phyloP scores from a whole-genome alignment of 331 rosid species.

The Cucumis variabilis region DNA sequence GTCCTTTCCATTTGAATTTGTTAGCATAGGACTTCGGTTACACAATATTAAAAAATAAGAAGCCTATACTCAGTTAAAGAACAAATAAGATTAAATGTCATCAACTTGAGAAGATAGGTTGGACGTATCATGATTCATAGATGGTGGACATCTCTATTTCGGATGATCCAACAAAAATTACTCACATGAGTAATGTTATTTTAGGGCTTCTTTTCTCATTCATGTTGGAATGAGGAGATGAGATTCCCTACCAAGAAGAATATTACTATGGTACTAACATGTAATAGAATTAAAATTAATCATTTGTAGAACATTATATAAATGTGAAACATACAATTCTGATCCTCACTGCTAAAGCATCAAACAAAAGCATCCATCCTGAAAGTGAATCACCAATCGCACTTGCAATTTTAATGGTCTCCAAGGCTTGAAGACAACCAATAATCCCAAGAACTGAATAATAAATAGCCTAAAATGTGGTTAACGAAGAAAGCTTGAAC shows the following conservation, averaged over 20 bases:
- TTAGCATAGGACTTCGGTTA: too few species aligned
- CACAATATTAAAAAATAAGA: too few species aligned
- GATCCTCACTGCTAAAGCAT: constrained; percentile 79
- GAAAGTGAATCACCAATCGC: constrained; percentile 86
- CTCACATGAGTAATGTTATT: neutral
- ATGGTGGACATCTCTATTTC: neutral
- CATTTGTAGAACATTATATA: neutral
- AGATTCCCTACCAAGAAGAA: neutral
- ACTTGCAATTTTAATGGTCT: constrained; percentile 91
- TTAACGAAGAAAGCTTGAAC: constrained; percentile 27
- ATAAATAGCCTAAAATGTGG: constrained; percentile 31
- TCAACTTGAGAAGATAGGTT: neutral
- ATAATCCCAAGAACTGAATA: constrained; percentile 95
- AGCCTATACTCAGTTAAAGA: too few species aligned
- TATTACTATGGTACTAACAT: neutral
- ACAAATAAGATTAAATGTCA: too few species aligned
- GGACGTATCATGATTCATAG: neutral
- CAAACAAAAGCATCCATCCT: constrained; percentile 91
- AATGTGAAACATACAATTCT: constrained; percentile 64
- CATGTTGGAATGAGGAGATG: neutral
- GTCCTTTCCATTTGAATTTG: too few species aligned
- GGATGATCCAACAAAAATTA: neutral
- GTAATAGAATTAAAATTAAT: neutral
- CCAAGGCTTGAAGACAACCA: constrained; percentile 97
- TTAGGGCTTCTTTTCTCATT: neutral